Conservation (phyloP, 352 stramenopile genomes). For the Phytophthora pisi region DNA sequence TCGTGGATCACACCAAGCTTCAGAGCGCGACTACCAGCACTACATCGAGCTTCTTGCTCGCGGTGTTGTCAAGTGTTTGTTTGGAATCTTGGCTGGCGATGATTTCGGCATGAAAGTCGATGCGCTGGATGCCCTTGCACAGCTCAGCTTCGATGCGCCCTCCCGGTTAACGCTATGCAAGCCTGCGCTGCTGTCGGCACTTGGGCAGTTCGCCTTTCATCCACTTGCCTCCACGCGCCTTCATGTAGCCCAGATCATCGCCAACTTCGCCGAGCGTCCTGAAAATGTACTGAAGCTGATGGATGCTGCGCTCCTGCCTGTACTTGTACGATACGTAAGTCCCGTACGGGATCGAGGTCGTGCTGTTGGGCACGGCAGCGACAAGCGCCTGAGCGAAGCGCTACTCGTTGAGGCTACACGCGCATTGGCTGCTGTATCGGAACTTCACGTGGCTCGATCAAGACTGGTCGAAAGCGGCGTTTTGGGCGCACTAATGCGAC, state of each 20-base stretch:
- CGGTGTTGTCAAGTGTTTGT: constrained; percentile 76
- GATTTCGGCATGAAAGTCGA: constrained; percentile 79
- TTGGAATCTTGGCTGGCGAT: constrained; percentile 69
- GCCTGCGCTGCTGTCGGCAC: constrained; percentile 53
- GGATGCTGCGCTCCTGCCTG: constrained; percentile 61
- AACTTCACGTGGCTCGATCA: constrained; percentile 58
- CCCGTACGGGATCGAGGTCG: constrained; percentile 35
- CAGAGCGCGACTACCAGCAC: constrained; percentile 62
- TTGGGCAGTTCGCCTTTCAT: constrained; percentile 74
- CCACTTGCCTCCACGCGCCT: constrained; percentile 58
- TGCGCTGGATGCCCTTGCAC: constrained; percentile 64
- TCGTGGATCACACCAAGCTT: constrained; percentile 1
- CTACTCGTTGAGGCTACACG: constrained; percentile 63
- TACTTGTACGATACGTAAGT: constrained; percentile 78
- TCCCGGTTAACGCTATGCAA: constrained; percentile 79
- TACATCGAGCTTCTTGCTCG: constrained; percentile 76
- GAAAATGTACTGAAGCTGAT: constrained; percentile 81
- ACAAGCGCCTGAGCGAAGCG: constrained; percentile 35
- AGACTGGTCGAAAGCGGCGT: constrained; percentile 70
- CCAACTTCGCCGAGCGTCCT: constrained; percentile 73
- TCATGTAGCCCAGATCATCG: constrained; percentile 74
- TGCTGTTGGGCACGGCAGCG: constrained; percentile 19
- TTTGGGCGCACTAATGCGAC: constrained; percentile 58
- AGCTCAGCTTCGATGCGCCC: constrained; percentile 66
- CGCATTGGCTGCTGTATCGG: constrained; percentile 65